Evolutionary conservation across 768 basidiomycete genomes (phyloP), one percentile per base, ranked within the genome.

Genomic region (Amanita phalloides): DNA sequence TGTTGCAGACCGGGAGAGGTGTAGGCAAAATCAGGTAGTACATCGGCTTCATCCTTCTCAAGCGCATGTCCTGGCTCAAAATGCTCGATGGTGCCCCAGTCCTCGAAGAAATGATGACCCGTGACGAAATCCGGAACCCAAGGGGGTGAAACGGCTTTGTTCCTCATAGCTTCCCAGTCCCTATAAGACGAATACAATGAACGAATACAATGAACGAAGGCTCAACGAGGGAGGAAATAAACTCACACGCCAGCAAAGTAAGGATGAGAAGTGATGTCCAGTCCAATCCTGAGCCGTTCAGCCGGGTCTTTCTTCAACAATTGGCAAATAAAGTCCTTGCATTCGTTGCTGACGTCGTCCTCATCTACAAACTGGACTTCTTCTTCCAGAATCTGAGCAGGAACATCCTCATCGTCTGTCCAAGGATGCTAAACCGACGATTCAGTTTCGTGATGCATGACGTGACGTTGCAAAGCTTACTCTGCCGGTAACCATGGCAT

Each of bases 401-500:
- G 54, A 32, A 58, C 61, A 14, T 57, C 50, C 10, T 60, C 57
- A 6, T 51, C 48, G 21, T 49, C 53, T 11, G 55, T 51, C 38
- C 54, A 52, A 20, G 56, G 55, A 10, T 53, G 49, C 32, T 59
- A 50, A 3, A 32, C 7, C 10, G 11, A 28, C 35, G 3, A 45
- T 26, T 30, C 13, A 51, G 39, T 25, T 43, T 33, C 41, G 48
- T 52, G 37, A 39, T 9, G 13, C 17, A 10, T 3, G 10, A 49
- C 8, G n/a, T 28, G 9, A 25, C 11, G 6, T 23, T n/a, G 25
- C 10, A 9, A 39, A 13, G 54, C 62, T 50, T 42, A 67, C 68
- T 43, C 73, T 66, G 8, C 86, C 87, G 0, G 79, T 80, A 38
- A 90, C 69, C 47, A 93, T 73, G 37, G 79, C 78, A 62, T 84